Conservation (phyloP, 805 yeast species). For the Pichia manshurica region DNA sequence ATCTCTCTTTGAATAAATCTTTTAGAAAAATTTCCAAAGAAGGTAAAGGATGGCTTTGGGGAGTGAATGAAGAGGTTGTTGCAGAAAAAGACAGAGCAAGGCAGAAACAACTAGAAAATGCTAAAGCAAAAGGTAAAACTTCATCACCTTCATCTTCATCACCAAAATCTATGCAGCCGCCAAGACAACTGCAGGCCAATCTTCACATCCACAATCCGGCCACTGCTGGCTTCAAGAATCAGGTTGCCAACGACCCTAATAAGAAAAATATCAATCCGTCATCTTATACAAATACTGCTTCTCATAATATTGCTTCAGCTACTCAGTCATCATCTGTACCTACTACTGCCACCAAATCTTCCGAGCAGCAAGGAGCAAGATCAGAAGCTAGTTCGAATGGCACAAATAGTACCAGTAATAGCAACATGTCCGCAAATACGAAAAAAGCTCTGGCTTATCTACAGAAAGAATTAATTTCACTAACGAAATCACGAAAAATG, state of each 20-base stretch:
- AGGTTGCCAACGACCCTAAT: constrained; percentile 1
- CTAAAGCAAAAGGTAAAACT: constrained; percentile 28
- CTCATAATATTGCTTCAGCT: background rate
- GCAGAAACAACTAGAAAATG: constrained; percentile 59
- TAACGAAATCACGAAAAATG: constrained; percentile 72
- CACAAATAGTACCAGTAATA: background rate
- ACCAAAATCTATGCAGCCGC: background rate
- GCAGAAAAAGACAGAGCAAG: constrained; percentile 71
- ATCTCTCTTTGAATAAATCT: constrained; percentile 77
- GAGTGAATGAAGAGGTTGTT: constrained; percentile 77
- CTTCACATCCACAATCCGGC: constrained; percentile 1
- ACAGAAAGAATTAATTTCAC: constrained; percentile 77
- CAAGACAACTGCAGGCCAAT: constrained; percentile 3
- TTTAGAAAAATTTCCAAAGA: constrained; percentile 77
- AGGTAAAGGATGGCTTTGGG: constrained; percentile 96
- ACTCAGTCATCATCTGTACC: background rate
- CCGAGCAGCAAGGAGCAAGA: background rate
- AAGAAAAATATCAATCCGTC: constrained; percentile 13
- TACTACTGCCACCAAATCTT: background rate
- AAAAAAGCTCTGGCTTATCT: constrained; percentile 72
- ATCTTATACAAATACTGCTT: constrained; percentile 11
- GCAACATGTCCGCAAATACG: constrained; percentile 32
- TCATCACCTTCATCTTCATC: background rate
- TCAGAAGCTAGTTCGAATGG: background rate
- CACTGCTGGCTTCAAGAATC: background rate